phyloP scores from a whole-genome alignment of 1,139 yeast species.

The Yamadazyma membranifaciens region DNA sequence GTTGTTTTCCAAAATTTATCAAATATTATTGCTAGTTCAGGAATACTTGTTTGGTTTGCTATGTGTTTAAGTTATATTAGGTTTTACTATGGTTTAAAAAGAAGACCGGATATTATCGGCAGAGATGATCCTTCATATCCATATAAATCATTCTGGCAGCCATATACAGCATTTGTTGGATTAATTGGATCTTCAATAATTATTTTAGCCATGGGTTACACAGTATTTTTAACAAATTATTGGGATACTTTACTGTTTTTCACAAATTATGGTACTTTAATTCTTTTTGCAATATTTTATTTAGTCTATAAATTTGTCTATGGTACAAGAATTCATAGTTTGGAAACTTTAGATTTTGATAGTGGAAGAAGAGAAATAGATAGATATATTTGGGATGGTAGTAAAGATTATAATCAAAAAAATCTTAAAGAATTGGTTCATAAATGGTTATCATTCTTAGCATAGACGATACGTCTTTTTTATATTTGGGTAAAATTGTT shows the following conservation, averaged over 20 bases:
- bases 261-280: conserved; percentile 64
- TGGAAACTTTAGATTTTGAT: conserved; percentile 72
- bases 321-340: conserved; percentile 56
- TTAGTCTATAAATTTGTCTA: conserved; percentile 52
- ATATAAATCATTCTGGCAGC: conserved; percentile 74
- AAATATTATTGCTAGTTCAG: conserved; percentile 65
- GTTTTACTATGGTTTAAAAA: conserved; percentile 64
- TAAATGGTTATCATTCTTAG: conserved; percentile 37
- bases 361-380: conserved; percentile 78
- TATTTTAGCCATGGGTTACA: conserved; percentile 67
- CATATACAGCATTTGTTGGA: conserved; percentile 70
- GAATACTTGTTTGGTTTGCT: conserved; percentile 77
- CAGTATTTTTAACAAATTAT: conserved; percentile 56
- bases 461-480: conserved; percentile 12
- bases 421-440: conserved; percentile 35
- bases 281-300: conserved; percentile 55
- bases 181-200: conserved; percentile 53
- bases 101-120: conserved; percentile 64
- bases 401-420: conserved; percentile 40
- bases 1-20: conserved; percentile 66
- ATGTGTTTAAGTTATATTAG: conserved; percentile 74
- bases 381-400: conserved; percentile 69
- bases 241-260: conserved; percentile 69
- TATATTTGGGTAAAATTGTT: no score
- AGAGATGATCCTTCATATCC: conserved; percentile 71